A percentile compares a stretch with the other conserved stretches of the same genome.
Evolutionary conservation across 192 early-diverging fungal species (phyloP).

Genomic region (Mortierella claussenii): DNA sequence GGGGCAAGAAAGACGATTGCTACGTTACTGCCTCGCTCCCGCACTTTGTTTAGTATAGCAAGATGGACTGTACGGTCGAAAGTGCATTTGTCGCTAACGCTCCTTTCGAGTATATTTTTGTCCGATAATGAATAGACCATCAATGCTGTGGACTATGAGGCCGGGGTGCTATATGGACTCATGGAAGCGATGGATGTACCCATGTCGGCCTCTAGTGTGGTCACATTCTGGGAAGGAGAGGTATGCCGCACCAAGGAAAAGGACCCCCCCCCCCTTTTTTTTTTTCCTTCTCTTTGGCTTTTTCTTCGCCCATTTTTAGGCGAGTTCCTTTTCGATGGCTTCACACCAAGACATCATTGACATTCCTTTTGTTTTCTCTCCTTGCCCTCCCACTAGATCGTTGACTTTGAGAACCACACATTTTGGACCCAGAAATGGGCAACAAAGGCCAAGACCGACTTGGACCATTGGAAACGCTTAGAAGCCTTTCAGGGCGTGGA

Average conservation of each 20-base stretch:
- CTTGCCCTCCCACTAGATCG: too few species aligned
- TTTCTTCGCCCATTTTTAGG: not conserved
- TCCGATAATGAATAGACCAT: too few species aligned
- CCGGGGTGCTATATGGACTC: slow-evolving; percentile 56
- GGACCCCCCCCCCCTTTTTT: too few species aligned
- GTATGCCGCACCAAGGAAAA: too few species aligned
- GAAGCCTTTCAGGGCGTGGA: slow-evolving; percentile 53
- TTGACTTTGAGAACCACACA: slow-evolving; percentile 69
- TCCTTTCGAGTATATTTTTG: too few species aligned
- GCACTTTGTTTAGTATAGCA: not conserved
- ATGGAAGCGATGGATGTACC: slow-evolving; percentile 73
- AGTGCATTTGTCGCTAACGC: too few species aligned
- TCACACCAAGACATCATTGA: not conserved
- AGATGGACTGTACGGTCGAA: too few species aligned
- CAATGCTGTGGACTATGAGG: slow-evolving; percentile 51
- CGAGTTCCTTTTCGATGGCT: not conserved
- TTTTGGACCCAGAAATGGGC: slow-evolving; percentile 69
- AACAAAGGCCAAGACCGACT: slow-evolving; percentile 52
- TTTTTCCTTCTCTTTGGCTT: too few species aligned
- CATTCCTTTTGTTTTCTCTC: too few species aligned
- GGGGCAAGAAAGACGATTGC: too few species aligned
- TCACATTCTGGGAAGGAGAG: slow-evolving; percentile 75
- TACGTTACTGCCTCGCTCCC: too few species aligned
- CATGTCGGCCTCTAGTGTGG: slow-evolving; percentile 55
- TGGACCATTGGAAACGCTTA: slow-evolving; percentile 57